Evolutionary conservation across 75 land plant species (phyloP), one percentile per base, ranked within the genome.

Genomic region (Sequoia sempervirens): DNA sequence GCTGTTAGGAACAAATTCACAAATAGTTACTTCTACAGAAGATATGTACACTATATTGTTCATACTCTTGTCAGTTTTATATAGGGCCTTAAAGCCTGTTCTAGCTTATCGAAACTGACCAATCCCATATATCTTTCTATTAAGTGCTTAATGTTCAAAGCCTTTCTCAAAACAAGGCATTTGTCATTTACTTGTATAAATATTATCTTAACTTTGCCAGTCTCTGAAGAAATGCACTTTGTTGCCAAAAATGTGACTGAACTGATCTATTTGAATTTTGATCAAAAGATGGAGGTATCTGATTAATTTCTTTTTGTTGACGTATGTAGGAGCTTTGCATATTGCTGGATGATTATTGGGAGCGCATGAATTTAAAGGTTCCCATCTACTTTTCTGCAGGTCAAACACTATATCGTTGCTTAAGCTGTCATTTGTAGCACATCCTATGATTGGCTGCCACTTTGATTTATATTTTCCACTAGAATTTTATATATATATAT

Each of bases 361-460:
- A 98, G 87, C 92, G 97, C 26, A 94, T 93, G 95, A 93, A 95
- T 85, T 85, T 98, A 8, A 92, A 91, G 69, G 87, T 92, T 83
- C 99, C 99, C 23, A 98, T 98, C 74, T 98, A 98, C 89, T 92
- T 98, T 66, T 95, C 99, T 36, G 91, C 99, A 83, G 99, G 99
- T 98, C 85, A 38, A 80, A 32, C n/a, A 15, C 50, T 52, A 30
- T 56, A 38, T 81, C 43, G 40, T 20, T 56, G 70, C 34, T 36
- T 82, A 18, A 66, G 45, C 76, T 28, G 9, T 81, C 26, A 9
- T 69, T 28, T 34, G 9, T 54, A 81, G 28, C 4, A 32, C 82
- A 11, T 81, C 10, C 28, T 20, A 50, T 50, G 70, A 53, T 32
- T 81, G 64, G 38, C 43, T 50, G 7, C 28, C 68, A 50, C 82